Base-by-base conservation (phyloP, 2,329 filamentous ascomycete species). In the Neopestalotiopsis clavispora region DNA sequence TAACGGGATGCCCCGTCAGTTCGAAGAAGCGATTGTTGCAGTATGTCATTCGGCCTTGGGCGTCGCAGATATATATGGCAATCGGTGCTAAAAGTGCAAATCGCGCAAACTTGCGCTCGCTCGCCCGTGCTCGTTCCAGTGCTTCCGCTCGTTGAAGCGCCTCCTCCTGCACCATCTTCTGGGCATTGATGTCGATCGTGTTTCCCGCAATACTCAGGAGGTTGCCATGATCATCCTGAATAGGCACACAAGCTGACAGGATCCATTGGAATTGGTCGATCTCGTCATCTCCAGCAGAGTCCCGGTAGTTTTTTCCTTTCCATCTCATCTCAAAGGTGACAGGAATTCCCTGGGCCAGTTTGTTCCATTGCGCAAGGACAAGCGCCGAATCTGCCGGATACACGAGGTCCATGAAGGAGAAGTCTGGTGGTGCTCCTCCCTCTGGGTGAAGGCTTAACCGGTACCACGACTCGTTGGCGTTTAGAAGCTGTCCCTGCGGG, bases 61-160 rank as follows among this genome's bases (percentile, higher is more conserved):
- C 85, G 75, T 94, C 88, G n/a, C 92, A 91, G 72, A 96, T 95
- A 77, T 95, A 95, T 81, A 97, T 91, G 38, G 93, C 94, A 1
- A 95, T 93, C 0, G 93, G 93, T 0, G 92, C 92, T 72, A 94
- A 93, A 75, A 95, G 93, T 2, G 93, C 92, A 91, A 96, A 94
- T 59, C 92, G 86, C 1, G 92, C 93, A 76, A 96, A 95, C 69
- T 92, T 91, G 42, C 91, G 91, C 78, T 96, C 93, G 76, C 90
- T 90, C 74, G 90, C 88, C 56, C 86, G 83, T 0, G 87, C 87
- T 74, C 91, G 87, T 72, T 87, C 68, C 13, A 69, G 60, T 4
- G 68, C 68, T 30, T 67, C 65, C 10, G 68, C 68, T 12, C 68
- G 68, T 45, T 69, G 65, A 4, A 69, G n/a, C 1, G 68, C 68